These are phyloP conservation scores for Rusavskia elegans DNA, from an alignment of 495 filamentous ascomycete genomes.

Conservation along the genomic window DNA sequence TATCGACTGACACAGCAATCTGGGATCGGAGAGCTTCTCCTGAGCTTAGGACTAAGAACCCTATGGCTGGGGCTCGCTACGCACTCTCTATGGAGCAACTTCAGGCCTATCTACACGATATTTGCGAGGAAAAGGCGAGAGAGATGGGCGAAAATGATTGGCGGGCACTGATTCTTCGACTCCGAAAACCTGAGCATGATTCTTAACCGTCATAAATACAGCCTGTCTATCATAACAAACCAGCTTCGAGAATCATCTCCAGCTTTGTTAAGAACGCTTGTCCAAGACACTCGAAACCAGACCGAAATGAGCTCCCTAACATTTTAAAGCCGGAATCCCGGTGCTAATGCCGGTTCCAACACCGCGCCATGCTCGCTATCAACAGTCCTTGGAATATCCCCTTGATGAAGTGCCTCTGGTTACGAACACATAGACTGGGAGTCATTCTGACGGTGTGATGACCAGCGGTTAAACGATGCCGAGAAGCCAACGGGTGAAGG, in stretches of 20 bases:
- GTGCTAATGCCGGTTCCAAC: neutral
- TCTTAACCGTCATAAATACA: neutral
- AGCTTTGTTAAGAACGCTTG: too few species aligned
- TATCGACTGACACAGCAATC: neutral
- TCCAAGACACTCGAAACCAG: too few species aligned
- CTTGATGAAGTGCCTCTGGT: neutral
- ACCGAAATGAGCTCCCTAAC: neutral
- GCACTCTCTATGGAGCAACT: neutral
- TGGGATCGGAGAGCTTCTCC: neutral
- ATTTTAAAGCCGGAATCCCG: neutral
- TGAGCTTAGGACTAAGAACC: neutral
- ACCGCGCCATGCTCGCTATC: neutral
- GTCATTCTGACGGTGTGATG: neutral
- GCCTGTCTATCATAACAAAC: neutral
- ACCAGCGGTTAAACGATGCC: neutral
- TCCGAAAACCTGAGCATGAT: neutral
- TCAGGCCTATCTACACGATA: neutral
- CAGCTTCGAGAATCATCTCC: neutral
- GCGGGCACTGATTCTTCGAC: slow-evolving; percentile 1
- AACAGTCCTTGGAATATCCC: neutral
- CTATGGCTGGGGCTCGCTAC: neutral
- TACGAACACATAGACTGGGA: neutral
- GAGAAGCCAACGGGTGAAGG: slow-evolving; percentile 10
- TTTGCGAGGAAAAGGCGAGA: neutral
- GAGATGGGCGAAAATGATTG: slow-evolving; percentile 1